Evolutionary conservation across 2,329 filamentous ascomycete genomes (phyloP).

Genomic region (Fusarium sp.): DNA sequence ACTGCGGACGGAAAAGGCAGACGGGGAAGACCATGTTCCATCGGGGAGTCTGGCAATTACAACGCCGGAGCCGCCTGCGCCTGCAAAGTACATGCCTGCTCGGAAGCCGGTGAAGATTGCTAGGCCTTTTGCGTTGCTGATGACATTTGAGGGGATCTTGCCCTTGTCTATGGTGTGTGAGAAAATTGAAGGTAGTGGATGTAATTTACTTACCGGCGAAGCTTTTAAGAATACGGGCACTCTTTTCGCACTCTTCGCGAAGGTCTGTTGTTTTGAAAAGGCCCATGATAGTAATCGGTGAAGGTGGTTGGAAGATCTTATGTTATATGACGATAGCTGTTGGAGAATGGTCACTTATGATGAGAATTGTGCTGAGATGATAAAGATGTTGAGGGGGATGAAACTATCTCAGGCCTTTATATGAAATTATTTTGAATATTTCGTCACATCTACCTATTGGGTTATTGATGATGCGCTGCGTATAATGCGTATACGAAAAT

Average conservation of each 20-base stretch:
- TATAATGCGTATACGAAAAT: slow-evolving; percentile 3
- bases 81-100: slow-evolving; percentile 25
- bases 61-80: slow-evolving; percentile 16
- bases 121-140: slow-evolving; percentile 16
- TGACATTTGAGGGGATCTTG: not conserved
- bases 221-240: slow-evolving; percentile 8
- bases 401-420: not conserved
- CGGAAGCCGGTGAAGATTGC: slow-evolving; percentile 19
- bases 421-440: accelerated
- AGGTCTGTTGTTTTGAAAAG: slow-evolving; percentile 9
- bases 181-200: accelerated
- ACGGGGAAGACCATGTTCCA: not conserved
- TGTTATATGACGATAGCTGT: too few species aligned
- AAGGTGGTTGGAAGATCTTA: not conserved
- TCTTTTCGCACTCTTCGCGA: slow-evolving; percentile 16
- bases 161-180: slow-evolving; percentile 1
- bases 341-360: accelerated
- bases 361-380: too few species aligned
- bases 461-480: accelerated
- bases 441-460: accelerated
- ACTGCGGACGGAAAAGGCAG: slow-evolving; percentile 22
- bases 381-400: too few species aligned
- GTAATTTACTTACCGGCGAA: not conserved
- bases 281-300: not conserved
- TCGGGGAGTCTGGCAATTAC: slow-evolving; percentile 2